These are phyloP conservation scores for Amanita molliuscula DNA, from an alignment of 768 basidiomycete species.

Conservation along the genomic window DNA sequence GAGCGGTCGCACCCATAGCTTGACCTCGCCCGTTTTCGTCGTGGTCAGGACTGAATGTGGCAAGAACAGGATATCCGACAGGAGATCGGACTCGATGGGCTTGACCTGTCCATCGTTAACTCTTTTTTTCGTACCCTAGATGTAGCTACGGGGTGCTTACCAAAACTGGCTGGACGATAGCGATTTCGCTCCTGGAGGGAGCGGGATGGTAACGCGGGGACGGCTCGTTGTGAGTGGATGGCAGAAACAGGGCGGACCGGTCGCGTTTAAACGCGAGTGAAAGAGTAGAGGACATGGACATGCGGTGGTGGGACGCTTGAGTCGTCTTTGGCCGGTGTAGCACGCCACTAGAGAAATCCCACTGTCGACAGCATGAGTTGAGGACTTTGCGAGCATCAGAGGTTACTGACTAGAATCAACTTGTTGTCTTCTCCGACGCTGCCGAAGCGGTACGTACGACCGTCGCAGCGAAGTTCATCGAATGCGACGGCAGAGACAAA, in stretches of 20 bases:
- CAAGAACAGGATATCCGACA: slow-evolving; percentile 69
- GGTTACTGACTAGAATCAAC: slow-evolving; percentile 63
- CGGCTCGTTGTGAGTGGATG: slow-evolving; percentile 30
- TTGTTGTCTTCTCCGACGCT: slow-evolving; percentile 98
- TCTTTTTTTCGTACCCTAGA: background rate
- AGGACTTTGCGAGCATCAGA: background rate
- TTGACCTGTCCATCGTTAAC: slow-evolving; percentile 46
- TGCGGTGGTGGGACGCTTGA: slow-evolving; percentile 44
- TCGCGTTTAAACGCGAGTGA: slow-evolving; percentile 65
- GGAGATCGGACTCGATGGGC: slow-evolving; percentile 68
- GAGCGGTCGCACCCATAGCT: slow-evolving; percentile 77
- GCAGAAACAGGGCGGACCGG: slow-evolving; percentile 47
- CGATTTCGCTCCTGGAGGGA: slow-evolving; percentile 83
- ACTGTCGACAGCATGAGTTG: slow-evolving; percentile 31
- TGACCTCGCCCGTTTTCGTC: slow-evolving; percentile 69
- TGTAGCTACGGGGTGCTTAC: slow-evolving; percentile 31
- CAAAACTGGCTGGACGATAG: slow-evolving; percentile 83
- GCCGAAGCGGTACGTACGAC: slow-evolving; percentile 87
- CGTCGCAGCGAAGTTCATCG: slow-evolving; percentile 82
- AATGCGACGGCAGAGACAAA: slow-evolving; percentile 88
- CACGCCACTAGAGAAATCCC: slow-evolving; percentile 90
- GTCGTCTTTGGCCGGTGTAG: slow-evolving; percentile 76
- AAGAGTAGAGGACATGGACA: slow-evolving; percentile 69
- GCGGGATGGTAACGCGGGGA: slow-evolving; percentile 71
- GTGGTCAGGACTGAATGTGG: slow-evolving; percentile 69